Base-by-base conservation (phyloP, 192 early-diverging fungal genomes). In the Mortierella alpina region DNA sequence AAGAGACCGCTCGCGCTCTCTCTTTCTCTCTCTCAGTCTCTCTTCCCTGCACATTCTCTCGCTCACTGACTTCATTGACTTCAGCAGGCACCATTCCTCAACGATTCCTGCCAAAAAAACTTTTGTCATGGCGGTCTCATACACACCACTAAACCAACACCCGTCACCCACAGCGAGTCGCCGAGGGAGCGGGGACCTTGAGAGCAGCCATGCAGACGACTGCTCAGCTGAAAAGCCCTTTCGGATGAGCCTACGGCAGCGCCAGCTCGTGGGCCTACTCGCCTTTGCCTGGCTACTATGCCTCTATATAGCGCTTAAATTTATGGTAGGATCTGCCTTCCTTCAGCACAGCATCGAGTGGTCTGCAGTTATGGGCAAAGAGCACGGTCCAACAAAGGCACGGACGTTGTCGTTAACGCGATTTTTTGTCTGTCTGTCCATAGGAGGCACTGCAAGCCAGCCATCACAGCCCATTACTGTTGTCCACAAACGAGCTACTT, bases 221-320 rank as follows among this genome's bases (percentile, higher is more conserved):
- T 7, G 4, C 50, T 42, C 14, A 12, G 9, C 20, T 10, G 31
- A 62, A 13, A 67, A 67, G 23, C 66, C 58, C 22, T 47, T 59
- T 46, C 64, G 22, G 31, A 42, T 67, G 59, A 67, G 59, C 4
- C 4, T 68, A 12, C 52, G 45, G 7, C 57, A 75, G 12, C 64
- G 64, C 9, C 73, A 75, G 18, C 59, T 68, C 45, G 59, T 65
- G 0, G 73, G 59, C 12, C 10, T 75, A 20, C n/a, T 75, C 5
- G 13, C 60, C 22, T 75, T 75, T 42, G 4, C 62, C 52, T 67
- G 73, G 57, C 59, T 67, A 6, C 6, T 46, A 15, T 67, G 65
- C 5, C 45, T 70, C 48, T 70, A 48, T 46, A 22, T 60, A 4
- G 68, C 57, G 0, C 57, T 70, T 11, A 70, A 70, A 60, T 18